A percentile compares a stretch with the other conserved stretches of the same genome.
phyloP scores from a whole-genome alignment of 768 basidiomycete species.

The Xerocomellus intermedius region DNA sequence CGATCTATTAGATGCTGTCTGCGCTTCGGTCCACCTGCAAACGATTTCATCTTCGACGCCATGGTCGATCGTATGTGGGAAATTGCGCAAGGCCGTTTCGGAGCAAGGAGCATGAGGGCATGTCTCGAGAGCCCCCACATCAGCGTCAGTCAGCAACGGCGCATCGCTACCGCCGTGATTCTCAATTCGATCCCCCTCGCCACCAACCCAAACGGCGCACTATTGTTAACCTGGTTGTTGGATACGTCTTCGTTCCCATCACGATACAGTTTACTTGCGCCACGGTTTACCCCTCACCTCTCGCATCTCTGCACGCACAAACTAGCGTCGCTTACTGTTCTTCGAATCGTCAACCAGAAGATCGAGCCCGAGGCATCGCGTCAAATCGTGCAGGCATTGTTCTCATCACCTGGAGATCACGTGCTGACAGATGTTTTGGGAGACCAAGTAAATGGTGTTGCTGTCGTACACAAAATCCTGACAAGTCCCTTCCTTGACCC shows the following conservation, averaged over 20 bases:
- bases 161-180: slow-evolving; percentile 90
- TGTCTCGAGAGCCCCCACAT: slow-evolving; percentile 92
- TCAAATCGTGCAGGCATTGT: slow-evolving; percentile 86
- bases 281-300: slow-evolving; percentile 94
- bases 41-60: slow-evolving; percentile 96
- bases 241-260: slow-evolving; percentile 94
- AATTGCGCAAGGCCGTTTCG: slow-evolving; percentile 95
- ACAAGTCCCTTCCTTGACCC: slow-evolving; percentile 83
- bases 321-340: slow-evolving; percentile 89
- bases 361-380: slow-evolving; percentile 85
- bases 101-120: slow-evolving; percentile 96
- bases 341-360: slow-evolving; percentile 96
- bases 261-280: slow-evolving; percentile 91
- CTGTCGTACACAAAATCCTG: slow-evolving; percentile 89
- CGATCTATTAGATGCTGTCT: slow-evolving; percentile 70
- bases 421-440: slow-evolving; percentile 91
- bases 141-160: slow-evolving; percentile 86
- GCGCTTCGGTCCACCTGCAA: slow-evolving; percentile 84
- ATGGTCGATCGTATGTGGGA: slow-evolving; percentile 99
- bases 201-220: slow-evolving; percentile 95
- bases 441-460: slow-evolving; percentile 95
- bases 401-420: slow-evolving; percentile 86
- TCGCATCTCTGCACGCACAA: slow-evolving; percentile 98
- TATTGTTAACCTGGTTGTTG: slow-evolving; percentile 94
- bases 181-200: slow-evolving; percentile 97